Evolutionary conservation across 768 basidiomycete species (phyloP).

Genomic region (Floccularia luteovirens): DNA sequence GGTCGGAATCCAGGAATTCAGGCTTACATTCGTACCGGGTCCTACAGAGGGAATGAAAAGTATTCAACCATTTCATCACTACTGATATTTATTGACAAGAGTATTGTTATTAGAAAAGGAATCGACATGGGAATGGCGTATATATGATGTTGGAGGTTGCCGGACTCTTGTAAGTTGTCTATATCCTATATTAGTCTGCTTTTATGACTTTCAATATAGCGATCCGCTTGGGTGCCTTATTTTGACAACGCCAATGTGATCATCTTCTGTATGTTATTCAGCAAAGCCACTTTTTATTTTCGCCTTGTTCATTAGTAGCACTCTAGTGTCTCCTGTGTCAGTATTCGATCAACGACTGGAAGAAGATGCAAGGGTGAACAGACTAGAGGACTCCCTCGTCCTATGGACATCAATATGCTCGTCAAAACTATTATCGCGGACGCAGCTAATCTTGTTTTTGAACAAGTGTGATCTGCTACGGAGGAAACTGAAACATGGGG

Average conservation of each 20-base stretch:
- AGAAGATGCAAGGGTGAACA: constrained; percentile 65
- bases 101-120: constrained; percentile 17
- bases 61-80: constrained; percentile 7
- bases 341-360: constrained; percentile 71
- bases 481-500: constrained; percentile 54
- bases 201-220: constrained; percentile 30
- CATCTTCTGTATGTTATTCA: constrained; percentile 47
- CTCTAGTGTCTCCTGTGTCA: constrained; percentile 61
- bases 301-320: not conserved
- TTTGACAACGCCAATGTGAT: constrained; percentile 75
- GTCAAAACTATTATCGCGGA: constrained; percentile 52
- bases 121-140: constrained; percentile 54
- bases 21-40: constrained; percentile 36
- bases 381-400: constrained; percentile 66
- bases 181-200: not conserved
- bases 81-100: not conserved
- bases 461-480: constrained; percentile 66
- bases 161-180: constrained; percentile 46
- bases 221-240: constrained; percentile 73
- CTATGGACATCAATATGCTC: constrained; percentile 68
- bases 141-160: constrained; percentile 75
- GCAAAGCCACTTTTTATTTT: not conserved
- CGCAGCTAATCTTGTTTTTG: constrained; percentile 56
- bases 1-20: constrained; percentile 64
- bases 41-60: constrained; percentile 28